phyloP scores from a whole-genome alignment of 2,329 filamentous ascomycete genomes.

The Penicillium paneum region DNA sequence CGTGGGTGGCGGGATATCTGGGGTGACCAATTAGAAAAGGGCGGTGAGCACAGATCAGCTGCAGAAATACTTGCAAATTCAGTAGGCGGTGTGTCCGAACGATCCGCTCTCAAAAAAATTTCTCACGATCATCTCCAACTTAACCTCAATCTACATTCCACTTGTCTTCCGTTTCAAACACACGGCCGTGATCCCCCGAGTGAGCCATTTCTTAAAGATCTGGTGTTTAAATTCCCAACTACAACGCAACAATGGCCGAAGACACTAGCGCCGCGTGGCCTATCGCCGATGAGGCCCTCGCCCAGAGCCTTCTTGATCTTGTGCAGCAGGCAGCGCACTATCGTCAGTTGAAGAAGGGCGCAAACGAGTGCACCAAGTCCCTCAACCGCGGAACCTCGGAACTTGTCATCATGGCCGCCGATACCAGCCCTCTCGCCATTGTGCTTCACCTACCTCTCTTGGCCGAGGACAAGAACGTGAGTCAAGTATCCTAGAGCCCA shows the following conservation, averaged over 20 bases:
- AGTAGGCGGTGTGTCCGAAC: not conserved
- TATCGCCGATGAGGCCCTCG: constrained; percentile 68
- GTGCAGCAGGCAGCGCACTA: constrained; percentile 65
- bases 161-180: constrained; percentile 6
- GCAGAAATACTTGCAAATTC: not conserved
- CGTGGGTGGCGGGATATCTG: not conserved
- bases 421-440: constrained; percentile 83
- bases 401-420: constrained; percentile 57
- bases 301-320: constrained; percentile 78
- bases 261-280: constrained; percentile 57
- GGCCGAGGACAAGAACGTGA: constrained; percentile 67
- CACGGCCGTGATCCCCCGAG: constrained; percentile 39
- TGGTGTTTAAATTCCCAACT: constrained; percentile 15
- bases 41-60: not conserved
- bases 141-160: not conserved
- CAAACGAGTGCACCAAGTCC: constrained; percentile 65
- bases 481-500: not conserved
- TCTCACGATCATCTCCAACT: not conserved
- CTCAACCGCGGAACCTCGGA: constrained; percentile 83
- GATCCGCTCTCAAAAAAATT: constrained; percentile 4
- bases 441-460: constrained; percentile 85
- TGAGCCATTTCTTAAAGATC: constrained; percentile 34
- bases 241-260: constrained; percentile 30
- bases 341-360: constrained; percentile 41
- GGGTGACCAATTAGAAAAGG: not conserved